Base-by-base conservation (phyloP, 2,329 filamentous ascomycete genomes). In the Chalaropsis thielavioides region DNA sequence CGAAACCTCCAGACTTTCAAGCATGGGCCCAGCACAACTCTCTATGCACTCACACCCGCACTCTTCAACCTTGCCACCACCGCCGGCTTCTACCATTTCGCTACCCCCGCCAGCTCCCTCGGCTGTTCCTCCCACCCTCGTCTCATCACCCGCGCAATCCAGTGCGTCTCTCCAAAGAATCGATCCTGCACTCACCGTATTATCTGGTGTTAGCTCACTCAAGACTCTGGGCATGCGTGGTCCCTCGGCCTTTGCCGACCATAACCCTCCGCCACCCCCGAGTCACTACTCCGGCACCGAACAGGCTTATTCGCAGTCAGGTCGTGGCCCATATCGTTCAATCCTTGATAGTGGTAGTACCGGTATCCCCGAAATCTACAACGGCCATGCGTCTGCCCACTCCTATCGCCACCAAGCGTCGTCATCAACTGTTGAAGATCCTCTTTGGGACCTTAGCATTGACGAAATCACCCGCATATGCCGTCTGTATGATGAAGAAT, bases 401-500 rank as follows among this genome's bases (percentile, higher is more conserved):
- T 22, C 38, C 15, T 67, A 67, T 49, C 61, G 65, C 27, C 65
- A 64, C 27, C n/a, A 31, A 31, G 13, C 38, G 10, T 44, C 44
- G 13, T 66, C 62, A 10, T 66, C 62, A 10, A 44, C 54, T n/a
- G 40, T 51, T 6, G 66, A 68, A 80, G 92, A 96, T 72, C 90
- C 91, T 0, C 81, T 97, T 35, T 92, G 90, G 83, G 80, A 85
- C 7, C 82, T 95, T 61, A 82, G 83, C 64, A 86, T 87, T 70
- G 84, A 91, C 43, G 91, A 96, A 71, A 89, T 94, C 70, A 74
- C 92, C 22, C 83, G 90, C 1, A 76, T 96, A 15, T 90, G 89
- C 69, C 80, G 83, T 15, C 78, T 95, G 0, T 92, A 94, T 71
- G 89, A 95, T 69, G 91, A 96, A 70, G 92, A 96, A 72, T 86